Conservation (phyloP, 345 rosid genomes). For the Geranium brycei region DNA sequence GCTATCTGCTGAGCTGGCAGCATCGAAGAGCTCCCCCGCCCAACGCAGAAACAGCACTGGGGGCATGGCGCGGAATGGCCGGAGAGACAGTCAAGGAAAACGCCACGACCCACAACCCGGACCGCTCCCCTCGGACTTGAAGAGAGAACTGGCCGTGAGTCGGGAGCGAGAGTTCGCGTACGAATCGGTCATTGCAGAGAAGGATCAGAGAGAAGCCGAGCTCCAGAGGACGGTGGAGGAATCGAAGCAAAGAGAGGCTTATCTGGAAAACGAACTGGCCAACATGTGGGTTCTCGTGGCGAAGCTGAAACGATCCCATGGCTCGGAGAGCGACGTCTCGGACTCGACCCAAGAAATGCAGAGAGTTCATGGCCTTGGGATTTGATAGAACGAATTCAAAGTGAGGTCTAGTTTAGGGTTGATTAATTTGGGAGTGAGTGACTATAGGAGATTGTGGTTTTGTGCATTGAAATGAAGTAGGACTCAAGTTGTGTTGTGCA, state of each 20-base stretch:
- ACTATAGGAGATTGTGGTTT: no score
- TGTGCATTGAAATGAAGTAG: no score
- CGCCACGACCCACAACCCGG: slow-evolving; percentile 43
- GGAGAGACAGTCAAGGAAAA: slow-evolving; percentile 47
- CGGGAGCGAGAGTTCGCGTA: slow-evolving; percentile 73
- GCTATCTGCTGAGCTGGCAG: slow-evolving; percentile 56
- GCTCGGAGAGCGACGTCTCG: slow-evolving; percentile 29
- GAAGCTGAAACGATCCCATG: slow-evolving; percentile 62
- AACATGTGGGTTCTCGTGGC: slow-evolving; percentile 99
- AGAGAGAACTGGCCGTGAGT: slow-evolving; percentile 62
- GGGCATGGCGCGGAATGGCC: slow-evolving; percentile 44
- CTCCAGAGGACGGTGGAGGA: slow-evolving; percentile 73
- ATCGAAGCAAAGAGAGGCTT: slow-evolving; percentile 87
- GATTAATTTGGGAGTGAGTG: no score
- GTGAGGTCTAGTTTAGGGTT: no score
- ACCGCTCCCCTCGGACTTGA: slow-evolving; percentile 41
- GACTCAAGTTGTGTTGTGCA: no score
- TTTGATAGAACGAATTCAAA: no score
- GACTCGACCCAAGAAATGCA: slow-evolving; percentile 25
- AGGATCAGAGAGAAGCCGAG: slow-evolving; percentile 67
- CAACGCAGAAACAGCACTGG: slow-evolving; percentile 33
- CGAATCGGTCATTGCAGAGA: slow-evolving; percentile 64
- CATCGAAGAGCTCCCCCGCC: slow-evolving; percentile 44
- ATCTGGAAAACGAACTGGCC: slow-evolving; percentile 92
- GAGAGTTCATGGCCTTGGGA: no score